phyloP scores from a whole-genome alignment of 345 rosid species.

The Populus simonii region DNA sequence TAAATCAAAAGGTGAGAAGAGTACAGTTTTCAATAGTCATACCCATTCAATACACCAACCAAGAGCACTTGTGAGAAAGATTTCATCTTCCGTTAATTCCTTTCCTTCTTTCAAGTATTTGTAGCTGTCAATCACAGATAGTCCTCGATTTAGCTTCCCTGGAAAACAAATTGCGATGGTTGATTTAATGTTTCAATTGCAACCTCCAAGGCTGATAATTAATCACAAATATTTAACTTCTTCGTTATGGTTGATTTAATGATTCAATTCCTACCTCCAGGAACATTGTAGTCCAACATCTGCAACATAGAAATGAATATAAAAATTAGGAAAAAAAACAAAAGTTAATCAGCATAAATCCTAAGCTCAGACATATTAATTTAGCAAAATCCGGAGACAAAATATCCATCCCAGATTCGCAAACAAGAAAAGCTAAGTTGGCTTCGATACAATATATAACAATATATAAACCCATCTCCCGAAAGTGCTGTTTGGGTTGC shows the following conservation, averaged over 20 bases:
- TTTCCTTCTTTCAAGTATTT: conserved; percentile 59
- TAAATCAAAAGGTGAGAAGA: not conserved
- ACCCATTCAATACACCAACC: conserved; percentile 98
- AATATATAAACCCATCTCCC: not conserved
- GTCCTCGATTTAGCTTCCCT: conserved; percentile 93
- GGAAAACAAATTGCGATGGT: conserved; percentile 7
- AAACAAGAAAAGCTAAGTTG: not conserved
- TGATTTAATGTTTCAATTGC: not conserved
- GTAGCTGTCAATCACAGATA: conserved; percentile 83
- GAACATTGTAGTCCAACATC: conserved; percentile 94
- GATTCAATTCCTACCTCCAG: conserved; percentile 55
- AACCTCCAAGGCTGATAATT: not conserved
- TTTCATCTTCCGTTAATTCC: conserved; percentile 60
- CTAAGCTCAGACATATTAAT: not conserved
- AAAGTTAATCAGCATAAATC: not conserved
- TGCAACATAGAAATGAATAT: conserved; percentile 30
- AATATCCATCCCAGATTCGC: not conserved
- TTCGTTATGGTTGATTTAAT: not conserved
- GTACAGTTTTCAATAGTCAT: conserved; percentile 14
- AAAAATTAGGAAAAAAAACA: conserved; percentile 1
- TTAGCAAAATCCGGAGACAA: not conserved
- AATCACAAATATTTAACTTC: not conserved
- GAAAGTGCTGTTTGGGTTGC: not conserved
- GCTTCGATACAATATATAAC: not conserved
- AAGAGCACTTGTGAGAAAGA: conserved; percentile 64